Evolutionary conservation across 1,284 basidiomycete genomes (phyloP).

Genomic region (Cutaneotrichosporon sp.): DNA sequence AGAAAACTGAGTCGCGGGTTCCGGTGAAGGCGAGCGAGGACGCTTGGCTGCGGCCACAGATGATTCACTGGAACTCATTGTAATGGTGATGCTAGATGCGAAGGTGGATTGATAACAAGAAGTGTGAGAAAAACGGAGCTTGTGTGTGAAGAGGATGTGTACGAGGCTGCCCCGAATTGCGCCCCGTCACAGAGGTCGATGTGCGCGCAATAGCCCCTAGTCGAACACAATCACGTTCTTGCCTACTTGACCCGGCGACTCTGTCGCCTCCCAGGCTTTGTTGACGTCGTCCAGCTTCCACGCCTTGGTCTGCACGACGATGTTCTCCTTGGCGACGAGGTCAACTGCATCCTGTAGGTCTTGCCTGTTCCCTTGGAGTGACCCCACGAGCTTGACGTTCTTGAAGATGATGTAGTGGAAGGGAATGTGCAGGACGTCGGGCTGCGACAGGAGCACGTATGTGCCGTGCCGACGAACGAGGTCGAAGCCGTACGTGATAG

Average conservation of each 20-base stretch:
- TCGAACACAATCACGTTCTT: neutral
- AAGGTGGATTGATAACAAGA: no score
- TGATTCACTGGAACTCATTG: no score
- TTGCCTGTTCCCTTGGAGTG: constrained; percentile 22
- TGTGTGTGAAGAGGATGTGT: no score
- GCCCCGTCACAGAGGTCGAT: no score
- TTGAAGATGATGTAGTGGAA: constrained; percentile 24
- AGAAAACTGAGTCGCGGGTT: no score
- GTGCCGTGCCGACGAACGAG: constrained; percentile 20
- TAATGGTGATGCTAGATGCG: no score
- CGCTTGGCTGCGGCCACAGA: no score
- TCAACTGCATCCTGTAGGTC: constrained; percentile 24
- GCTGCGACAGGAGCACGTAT: constrained; percentile 21
- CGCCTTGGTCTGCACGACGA: neutral
- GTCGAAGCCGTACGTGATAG: constrained; percentile 9
- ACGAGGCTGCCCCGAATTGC: no score
- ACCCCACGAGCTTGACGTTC: constrained; percentile 9
- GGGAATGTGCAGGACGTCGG: constrained; percentile 16
- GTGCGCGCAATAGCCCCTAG: neutral
- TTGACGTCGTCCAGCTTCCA: neutral
- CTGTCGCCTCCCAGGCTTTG: neutral
- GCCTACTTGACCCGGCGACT: neutral
- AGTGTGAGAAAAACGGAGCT: no score
- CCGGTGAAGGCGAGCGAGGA: no score
- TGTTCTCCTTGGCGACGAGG: constrained; percentile 10